These are phyloP conservation scores for Neopestalotiopsis sp. DNA, from an alignment of 2,329 filamentous ascomycete species.

Conservation along the genomic window DNA sequence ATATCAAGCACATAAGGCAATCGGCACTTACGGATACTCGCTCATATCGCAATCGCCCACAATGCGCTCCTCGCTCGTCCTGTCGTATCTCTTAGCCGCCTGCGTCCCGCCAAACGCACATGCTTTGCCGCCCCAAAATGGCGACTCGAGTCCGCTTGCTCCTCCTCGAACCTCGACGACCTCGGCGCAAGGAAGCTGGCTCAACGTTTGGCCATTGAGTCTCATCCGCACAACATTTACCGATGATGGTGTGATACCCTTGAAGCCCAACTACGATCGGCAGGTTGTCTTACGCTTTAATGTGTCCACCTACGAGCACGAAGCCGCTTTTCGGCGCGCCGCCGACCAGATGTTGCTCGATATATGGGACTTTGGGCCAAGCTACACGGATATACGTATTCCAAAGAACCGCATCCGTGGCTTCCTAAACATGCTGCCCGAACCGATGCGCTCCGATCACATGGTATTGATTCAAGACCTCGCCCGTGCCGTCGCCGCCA, in stretches of 20 bases:
- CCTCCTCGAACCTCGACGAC: neutral
- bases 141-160: neutral
- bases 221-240: slow-evolving; percentile 21
- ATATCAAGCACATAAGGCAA: slow-evolving; percentile 5
- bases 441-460: slow-evolving; percentile 73
- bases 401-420: slow-evolving; percentile 78
- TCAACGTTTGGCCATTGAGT: slow-evolving; percentile 22
- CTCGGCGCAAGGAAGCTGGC: neutral
- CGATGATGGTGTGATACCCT: slow-evolving; percentile 29
- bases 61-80: slow-evolving; percentile 5
- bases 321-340: slow-evolving; percentile 33
- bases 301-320: slow-evolving; percentile 55
- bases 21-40: neutral
- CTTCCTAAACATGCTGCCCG: slow-evolving; percentile 78
- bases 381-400: slow-evolving; percentile 85
- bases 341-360: slow-evolving; percentile 75
- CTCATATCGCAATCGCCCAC: slow-evolving; percentile 4
- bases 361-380: slow-evolving; percentile 83
- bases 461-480: slow-evolving; percentile 81
- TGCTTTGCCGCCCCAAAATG: slow-evolving; percentile 3
- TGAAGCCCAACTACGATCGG: slow-evolving; percentile 64
- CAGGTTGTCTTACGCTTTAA: slow-evolving; percentile 93
- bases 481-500: slow-evolving; percentile 75
- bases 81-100: slow-evolving; percentile 4
- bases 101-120: slow-evolving; percentile 3